A percentile compares a stretch with the other conserved stretches of the same genome.
phyloP scores from a whole-genome alignment of 2,329 filamentous ascomycete species.

The Phyllosticta citribraziliensis region DNA sequence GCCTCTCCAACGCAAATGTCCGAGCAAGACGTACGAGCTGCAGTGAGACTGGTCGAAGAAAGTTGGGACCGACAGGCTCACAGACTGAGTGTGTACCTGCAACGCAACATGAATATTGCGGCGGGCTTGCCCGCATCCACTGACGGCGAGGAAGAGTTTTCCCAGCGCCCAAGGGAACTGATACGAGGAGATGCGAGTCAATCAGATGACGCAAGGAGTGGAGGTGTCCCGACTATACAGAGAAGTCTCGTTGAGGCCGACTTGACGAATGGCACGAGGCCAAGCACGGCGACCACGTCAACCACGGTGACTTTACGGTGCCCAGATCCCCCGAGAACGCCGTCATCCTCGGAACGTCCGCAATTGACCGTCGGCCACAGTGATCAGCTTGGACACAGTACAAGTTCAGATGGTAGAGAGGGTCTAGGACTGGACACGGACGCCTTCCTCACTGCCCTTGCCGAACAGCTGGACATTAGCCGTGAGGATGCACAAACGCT shows the following conservation, averaged over 20 bases:
- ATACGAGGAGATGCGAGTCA: conserved; percentile 26
- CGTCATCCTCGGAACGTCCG: not conserved
- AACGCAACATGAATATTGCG: conserved; percentile 37
- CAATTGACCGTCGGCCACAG: not conserved
- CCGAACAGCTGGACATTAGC: conserved; percentile 5
- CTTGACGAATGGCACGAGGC: not conserved
- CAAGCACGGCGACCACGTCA: not conserved
- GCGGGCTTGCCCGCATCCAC: conserved; percentile 34
- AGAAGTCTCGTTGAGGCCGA: conserved; percentile 1
- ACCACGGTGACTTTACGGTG: not conserved
- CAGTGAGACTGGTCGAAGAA: conserved; percentile 37
- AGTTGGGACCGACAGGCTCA: conserved; percentile 42
- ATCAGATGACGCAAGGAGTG: conserved; percentile 24
- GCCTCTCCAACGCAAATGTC: conserved; percentile 23
- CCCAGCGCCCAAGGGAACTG: conserved; percentile 33
- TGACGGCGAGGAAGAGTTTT: conserved; percentile 38
- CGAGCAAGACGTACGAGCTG: conserved; percentile 42
- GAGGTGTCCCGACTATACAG: not conserved
- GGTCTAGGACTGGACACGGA: not conserved
- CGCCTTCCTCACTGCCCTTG: not conserved
- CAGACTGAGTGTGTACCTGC: conserved; percentile 36
- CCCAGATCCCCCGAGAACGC: not conserved
- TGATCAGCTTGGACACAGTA: not conserved
- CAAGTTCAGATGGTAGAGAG: not conserved
- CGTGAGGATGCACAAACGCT: conserved; percentile 5